Conservation (phyloP, 345 rosid genomes). For the Pistacia vera region DNA sequence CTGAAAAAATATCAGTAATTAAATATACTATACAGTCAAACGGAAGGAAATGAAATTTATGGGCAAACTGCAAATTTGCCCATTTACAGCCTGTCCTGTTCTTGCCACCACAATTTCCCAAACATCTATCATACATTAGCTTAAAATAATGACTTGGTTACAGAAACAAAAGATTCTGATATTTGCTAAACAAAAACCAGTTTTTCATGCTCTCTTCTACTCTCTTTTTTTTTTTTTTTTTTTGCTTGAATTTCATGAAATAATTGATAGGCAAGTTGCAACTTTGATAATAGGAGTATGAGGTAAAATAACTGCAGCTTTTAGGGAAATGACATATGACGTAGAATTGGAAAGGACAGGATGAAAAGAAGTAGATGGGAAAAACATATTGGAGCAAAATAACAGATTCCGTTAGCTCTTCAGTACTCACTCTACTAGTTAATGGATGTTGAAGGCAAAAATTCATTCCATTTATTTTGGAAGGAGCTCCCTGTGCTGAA, state of each 20-base stretch:
- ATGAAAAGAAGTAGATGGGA: not conserved
- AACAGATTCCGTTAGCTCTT: not conserved
- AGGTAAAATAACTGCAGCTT: not conserved
- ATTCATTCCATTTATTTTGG: slow-evolving; percentile 7
- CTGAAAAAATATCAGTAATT: not conserved
- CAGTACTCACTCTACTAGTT: not conserved
- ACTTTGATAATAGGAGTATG: not conserved
- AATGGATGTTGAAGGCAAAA: not conserved
- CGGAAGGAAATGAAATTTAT: not conserved
- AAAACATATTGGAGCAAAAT: not conserved
- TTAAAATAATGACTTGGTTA: not conserved
- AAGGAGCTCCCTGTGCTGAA: slow-evolving; percentile 9
- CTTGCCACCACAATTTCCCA: slow-evolving; percentile 6
- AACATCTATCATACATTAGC: not conserved
- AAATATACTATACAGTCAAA: too few relatives aligned
- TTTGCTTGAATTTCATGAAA: not conserved
- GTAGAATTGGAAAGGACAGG: not conserved
- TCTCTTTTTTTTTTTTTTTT: not conserved
- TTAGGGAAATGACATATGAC: too few relatives aligned
- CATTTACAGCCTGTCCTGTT: slow-evolving; percentile 8
- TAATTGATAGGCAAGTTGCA: not conserved
- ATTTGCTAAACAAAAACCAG: not conserved
- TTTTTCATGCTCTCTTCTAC: not conserved
- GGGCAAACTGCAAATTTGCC: slow-evolving; percentile 13
- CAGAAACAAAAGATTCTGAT: not conserved